Percentiles rank a stretch among this genome's conserved stretches.
phyloP scores from a whole-genome alignment of 2,329 filamentous ascomycete species.

The Hypoxylon sp. region DNA sequence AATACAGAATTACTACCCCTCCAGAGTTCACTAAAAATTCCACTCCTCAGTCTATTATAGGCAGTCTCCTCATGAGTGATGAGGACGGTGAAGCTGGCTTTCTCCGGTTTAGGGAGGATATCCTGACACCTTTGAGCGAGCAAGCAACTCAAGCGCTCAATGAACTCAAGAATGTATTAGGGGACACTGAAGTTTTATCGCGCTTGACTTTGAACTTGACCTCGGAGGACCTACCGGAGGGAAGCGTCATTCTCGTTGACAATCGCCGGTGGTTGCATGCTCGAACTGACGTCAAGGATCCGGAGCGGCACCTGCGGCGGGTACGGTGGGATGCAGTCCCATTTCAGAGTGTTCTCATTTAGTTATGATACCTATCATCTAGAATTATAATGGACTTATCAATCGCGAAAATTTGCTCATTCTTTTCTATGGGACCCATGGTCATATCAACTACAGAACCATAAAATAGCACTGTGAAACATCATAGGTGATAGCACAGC shows the following conservation, averaged over 20 bases:
- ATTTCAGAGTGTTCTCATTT: neutral
- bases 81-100: neutral
- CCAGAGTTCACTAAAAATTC: conserved; percentile 10
- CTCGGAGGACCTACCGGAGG: conserved; percentile 3
- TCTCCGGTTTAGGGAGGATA: conserved; percentile 4
- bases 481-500: too few species aligned
- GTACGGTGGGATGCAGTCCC: conserved; percentile 7
- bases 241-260: conserved; percentile 2
- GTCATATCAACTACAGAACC: too few species aligned
- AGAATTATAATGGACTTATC: neutral
- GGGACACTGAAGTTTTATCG: neutral
- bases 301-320: conserved; percentile 1
- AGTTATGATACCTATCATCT: neutral
- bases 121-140: conserved; percentile 2
- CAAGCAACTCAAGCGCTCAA: neutral
- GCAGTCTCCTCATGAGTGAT: neutral
- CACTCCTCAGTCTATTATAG: neutral
- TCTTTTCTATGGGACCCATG: neutral
- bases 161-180: neutral
- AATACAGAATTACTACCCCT: conserved; percentile 1
- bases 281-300: conserved; percentile 5
- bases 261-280: conserved; percentile 11
- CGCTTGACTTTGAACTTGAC: neutral
- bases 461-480: too few species aligned
- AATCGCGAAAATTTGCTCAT: neutral